phyloP scores from a whole-genome alignment of 257 asterid species.

The Rhazya stricta region DNA sequence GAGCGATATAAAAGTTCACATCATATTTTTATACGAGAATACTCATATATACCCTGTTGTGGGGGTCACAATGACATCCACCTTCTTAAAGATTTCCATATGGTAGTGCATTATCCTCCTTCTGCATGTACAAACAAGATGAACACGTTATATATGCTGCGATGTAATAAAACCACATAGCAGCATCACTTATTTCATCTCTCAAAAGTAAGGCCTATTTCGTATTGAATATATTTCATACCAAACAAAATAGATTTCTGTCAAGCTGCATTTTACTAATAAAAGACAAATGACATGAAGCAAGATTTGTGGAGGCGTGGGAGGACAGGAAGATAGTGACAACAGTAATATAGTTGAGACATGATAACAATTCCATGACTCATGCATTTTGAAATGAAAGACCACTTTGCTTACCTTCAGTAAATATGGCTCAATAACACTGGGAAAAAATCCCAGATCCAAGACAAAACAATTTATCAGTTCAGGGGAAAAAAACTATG shows the following conservation, averaged over 20 bases:
- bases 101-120: slow-evolving; percentile 85
- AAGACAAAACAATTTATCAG: not conserved
- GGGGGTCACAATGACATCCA: slow-evolving; percentile 90
- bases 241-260: not conserved
- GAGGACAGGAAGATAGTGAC: not conserved
- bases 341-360: not conserved
- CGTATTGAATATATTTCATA: no score
- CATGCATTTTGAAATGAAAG: not conserved
- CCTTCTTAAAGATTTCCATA: slow-evolving; percentile 69
- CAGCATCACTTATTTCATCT: not conserved
- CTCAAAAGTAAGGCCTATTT: not conserved
- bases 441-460: not conserved
- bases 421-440: not conserved
- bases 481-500: no score
- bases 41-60: slow-evolving; percentile 75
- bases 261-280: slow-evolving; percentile 1
- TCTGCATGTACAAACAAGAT: slow-evolving; percentile 36
- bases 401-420: not conserved
- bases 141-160: not conserved
- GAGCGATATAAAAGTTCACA: not conserved
- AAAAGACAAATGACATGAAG: not conserved
- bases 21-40: not conserved
- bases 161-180: not conserved
- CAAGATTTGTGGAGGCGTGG: not conserved
- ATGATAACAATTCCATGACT: not conserved